These are phyloP conservation scores for Fusarium chlamydosporum DNA, from an alignment of 2,329 filamentous ascomycete genomes.

Conservation along the genomic window DNA sequence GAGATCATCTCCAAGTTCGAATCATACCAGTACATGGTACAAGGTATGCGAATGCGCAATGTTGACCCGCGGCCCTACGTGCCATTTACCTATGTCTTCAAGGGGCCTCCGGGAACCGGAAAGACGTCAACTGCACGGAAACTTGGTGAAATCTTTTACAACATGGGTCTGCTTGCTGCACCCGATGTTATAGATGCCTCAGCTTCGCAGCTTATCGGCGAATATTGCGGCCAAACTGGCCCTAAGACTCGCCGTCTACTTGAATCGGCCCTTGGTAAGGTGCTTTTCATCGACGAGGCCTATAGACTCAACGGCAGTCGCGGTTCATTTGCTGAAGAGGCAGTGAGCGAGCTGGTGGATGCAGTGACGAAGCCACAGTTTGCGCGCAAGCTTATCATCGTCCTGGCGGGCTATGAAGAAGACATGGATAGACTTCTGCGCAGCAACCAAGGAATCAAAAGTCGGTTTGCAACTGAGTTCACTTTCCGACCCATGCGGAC, in stretches of 20 bases:
- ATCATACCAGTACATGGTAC: conserved; percentile 68
- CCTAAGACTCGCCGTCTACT: conserved; percentile 73
- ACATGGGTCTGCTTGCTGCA: conserved; percentile 76
- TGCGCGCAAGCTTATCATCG: conserved; percentile 71
- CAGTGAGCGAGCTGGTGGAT: conserved; percentile 66
- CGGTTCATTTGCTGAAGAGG: conserved; percentile 69
- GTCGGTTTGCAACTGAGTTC: conserved; percentile 73
- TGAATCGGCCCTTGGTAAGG: conserved; percentile 74
- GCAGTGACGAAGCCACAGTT: conserved; percentile 69
- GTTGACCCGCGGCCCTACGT: conserved; percentile 68
- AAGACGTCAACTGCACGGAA: conserved; percentile 79
- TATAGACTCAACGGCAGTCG: conserved; percentile 69
- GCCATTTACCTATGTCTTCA: conserved; percentile 77
- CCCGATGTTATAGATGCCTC: conserved; percentile 76
- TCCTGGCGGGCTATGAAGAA: conserved; percentile 76
- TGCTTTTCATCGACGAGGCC: conserved; percentile 80
- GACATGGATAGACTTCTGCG: conserved; percentile 75
- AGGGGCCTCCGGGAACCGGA: conserved; percentile 75
- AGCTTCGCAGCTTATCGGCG: conserved; percentile 75
- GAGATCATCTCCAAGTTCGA: conserved; percentile 68
- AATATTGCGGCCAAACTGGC: conserved; percentile 77
- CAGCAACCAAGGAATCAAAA: conserved; percentile 72
- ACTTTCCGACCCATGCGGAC: conserved; percentile 66
- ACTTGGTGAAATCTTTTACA: conserved; percentile 80
- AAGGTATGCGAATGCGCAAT: conserved; percentile 64